Base-by-base conservation (phyloP, 2,329 filamentous ascomycete species). In the Colletotrichum truncatum region DNA sequence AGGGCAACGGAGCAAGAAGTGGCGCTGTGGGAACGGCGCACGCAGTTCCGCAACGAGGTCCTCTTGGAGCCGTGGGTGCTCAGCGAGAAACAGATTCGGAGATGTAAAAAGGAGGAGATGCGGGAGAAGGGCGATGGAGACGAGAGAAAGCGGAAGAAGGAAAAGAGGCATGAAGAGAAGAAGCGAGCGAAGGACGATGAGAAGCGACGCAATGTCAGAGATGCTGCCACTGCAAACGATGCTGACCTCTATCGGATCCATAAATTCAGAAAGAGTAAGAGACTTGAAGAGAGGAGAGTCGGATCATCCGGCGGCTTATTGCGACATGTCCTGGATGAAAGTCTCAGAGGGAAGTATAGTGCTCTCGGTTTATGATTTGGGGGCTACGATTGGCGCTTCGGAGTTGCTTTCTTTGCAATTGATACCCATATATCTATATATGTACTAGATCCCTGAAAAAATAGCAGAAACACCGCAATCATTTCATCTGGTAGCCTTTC, bases 61-160 rank as follows among this genome's bases (percentile, higher is more conserved):
- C 77, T 91, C 12, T 73, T 75, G 3, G 76, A 73, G 60, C 83
- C 86, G 0, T 91, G 89, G 89, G 72, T 82, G n/a, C 69, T 91
- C 28, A 80, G 77, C 28, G 73, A 75, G 21, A 80, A 77, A 62
- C 81, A 85, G 56, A 77, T 89, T 46, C 81, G 82, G 52, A 78
- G 75, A 62, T 88, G 85, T 68, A 81, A 81, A 65, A 81, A 76
- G 67, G 52, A 64, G 11, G 57, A 55, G 36, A 53, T 30, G 28
- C 39, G 46, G n/a, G 79, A 84, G 63, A 82, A 82, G 8, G 81
- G 82, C 63, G 72, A 73, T 3, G 70, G 74, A 5, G 55, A 67
- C 11, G 68, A 69, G 23, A 72, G 68, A 59, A 71, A 56, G 18
- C 53, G 49, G 21, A 62, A 49, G 48, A 64, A 53, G 28, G 55